These are phyloP conservation scores for Solioccasus polychromus DNA, from an alignment of 768 basidiomycete genomes.

Conservation along the genomic window DNA sequence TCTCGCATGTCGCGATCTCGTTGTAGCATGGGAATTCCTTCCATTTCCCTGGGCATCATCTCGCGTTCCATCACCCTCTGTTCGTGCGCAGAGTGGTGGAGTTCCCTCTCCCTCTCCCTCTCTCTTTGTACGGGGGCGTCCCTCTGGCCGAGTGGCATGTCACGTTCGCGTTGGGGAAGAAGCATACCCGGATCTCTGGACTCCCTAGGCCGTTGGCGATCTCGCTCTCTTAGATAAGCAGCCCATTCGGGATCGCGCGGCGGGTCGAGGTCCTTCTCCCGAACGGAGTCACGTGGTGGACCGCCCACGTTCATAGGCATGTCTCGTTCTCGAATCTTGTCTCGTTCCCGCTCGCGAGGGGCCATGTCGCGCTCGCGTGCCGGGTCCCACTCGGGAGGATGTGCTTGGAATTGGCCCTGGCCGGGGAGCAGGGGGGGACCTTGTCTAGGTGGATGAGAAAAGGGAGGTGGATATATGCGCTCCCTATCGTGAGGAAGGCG, in stretches of 20 bases:
- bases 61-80: constrained; percentile 24
- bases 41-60: constrained; percentile 21
- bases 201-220: constrained; percentile 21
- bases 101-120: constrained; percentile 23
- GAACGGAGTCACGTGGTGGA: constrained; percentile 22
- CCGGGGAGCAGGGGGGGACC: constrained; percentile 23
- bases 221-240: constrained; percentile 24
- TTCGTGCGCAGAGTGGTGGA: constrained; percentile 17
- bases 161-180: constrained; percentile 25
- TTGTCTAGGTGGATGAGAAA: constrained; percentile 20
- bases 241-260: constrained; percentile 23
- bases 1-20: constrained; percentile 28
- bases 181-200: constrained; percentile 18
- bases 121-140: constrained; percentile 25
- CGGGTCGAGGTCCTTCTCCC: constrained; percentile 25
- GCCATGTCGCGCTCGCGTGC: constrained; percentile 18
- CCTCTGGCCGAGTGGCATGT: constrained; percentile 16
- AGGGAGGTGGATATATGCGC: constrained; percentile 27
- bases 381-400: constrained; percentile 28
- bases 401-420: constrained; percentile 30
- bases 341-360: constrained; percentile 25
- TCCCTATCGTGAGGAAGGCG: constrained; percentile 22
- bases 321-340: constrained; percentile 23
- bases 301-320: constrained; percentile 14
- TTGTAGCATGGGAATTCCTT: constrained; percentile 17